phyloP scores from a whole-genome alignment of 306 rosid genomes.

The Prunus armeniaca region DNA sequence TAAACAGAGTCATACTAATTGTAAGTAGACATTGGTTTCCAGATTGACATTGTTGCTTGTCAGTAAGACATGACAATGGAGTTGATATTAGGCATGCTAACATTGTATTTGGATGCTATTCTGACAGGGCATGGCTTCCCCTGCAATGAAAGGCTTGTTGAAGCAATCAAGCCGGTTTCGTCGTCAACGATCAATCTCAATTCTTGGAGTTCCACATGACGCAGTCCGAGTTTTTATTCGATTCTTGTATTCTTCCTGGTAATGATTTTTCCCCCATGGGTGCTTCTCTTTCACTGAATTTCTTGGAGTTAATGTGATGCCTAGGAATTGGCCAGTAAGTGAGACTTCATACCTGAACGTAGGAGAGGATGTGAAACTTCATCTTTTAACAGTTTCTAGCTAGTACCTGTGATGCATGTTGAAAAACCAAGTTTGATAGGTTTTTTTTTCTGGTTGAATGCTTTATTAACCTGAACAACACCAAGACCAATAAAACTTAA shows the following conservation, averaged over 20 bases:
- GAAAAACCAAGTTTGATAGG: neutral
- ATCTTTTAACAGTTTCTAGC: neutral
- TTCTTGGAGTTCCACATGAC: constrained; percentile 65
- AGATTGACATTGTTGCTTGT: neutral
- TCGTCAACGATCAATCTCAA: constrained; percentile 43
- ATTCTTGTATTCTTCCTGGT: constrained; percentile 72
- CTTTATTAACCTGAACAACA: neutral
- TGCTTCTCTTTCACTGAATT: constrained; percentile 2
- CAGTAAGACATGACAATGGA: neutral
- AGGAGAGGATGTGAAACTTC: neutral
- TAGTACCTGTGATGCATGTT: neutral
- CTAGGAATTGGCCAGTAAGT: neutral
- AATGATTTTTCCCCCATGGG: constrained; percentile 5
- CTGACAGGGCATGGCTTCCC: constrained; percentile 71
- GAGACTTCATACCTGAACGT: constrained; percentile 3
- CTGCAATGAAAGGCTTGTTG: constrained; percentile 62
- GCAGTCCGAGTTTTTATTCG: constrained; percentile 81
- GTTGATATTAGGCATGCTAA: neutral
- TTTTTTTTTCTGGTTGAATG: neutral
- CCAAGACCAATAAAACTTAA: neutral
- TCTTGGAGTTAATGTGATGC: constrained; percentile 3
- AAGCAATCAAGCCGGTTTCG: constrained; percentile 35
- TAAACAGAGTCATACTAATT: neutral
- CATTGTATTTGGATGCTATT: neutral
- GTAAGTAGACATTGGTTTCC: neutral